Conservation (phyloP, 208 protist species). For the Crithidia acanthocephali region DNA sequence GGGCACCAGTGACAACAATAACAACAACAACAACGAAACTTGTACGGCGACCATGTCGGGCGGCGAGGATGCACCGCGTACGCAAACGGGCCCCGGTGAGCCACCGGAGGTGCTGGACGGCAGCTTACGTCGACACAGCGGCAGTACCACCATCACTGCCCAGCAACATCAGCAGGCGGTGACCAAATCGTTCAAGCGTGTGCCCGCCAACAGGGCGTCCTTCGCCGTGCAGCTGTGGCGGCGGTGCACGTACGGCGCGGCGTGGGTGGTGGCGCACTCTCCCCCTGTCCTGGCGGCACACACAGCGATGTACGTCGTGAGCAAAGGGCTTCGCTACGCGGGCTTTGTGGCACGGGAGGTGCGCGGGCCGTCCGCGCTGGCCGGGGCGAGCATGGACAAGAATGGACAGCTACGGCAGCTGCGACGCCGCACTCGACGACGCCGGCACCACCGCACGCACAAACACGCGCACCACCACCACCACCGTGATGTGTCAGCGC, state of each 20-base stretch:
- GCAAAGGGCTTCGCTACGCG: not conserved
- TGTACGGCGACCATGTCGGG: not conserved
- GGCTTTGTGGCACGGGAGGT: not conserved
- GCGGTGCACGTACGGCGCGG: not conserved
- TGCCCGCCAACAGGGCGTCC: not conserved
- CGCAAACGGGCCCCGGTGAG: not conserved
- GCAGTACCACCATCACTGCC: not conserved
- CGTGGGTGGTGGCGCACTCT: constrained; percentile 6
- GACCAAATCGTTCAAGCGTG: constrained; percentile 1
- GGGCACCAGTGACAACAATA: not conserved
- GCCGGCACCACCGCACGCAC: not conserved
- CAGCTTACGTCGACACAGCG: not conserved
- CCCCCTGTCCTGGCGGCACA: not conserved
- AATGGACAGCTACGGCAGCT: constrained; percentile 1
- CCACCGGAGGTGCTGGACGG: not conserved
- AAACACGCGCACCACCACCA: not conserved
- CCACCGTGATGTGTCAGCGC: no score
- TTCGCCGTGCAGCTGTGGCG: not conserved
- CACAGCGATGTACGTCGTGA: not conserved
- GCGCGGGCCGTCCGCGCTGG: not conserved
- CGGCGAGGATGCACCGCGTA: not conserved
- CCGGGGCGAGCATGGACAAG: not conserved
- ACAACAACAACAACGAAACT: not conserved
- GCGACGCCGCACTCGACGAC: not conserved
- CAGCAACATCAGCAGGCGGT: constrained; percentile 3